Evolutionary conservation across 2,329 filamentous ascomycete species (phyloP).

Genomic region (Ilyonectria robusta): DNA sequence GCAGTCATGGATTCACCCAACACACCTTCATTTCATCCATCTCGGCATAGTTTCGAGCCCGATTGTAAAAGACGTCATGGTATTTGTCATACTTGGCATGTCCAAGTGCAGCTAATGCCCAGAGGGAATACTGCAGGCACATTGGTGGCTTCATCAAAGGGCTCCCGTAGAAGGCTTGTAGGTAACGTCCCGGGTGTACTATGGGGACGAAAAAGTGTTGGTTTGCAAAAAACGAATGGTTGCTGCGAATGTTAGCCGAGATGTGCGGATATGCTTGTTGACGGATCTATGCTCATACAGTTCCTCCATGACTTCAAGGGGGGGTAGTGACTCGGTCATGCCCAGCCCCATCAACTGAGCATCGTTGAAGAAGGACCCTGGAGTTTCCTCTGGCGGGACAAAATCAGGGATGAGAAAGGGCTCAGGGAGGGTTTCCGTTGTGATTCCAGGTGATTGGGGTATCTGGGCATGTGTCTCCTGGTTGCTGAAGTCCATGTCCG

Average conservation of each 20-base stretch:
- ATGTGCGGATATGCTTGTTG: not conserved
- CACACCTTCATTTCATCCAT: conserved; percentile 84
- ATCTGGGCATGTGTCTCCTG: conserved; percentile 20
- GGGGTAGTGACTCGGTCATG: conserved; percentile 84
- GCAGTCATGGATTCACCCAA: not conserved
- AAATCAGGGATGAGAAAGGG: conserved; percentile 36
- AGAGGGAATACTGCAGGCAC: conserved; percentile 88
- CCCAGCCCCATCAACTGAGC: conserved; percentile 79
- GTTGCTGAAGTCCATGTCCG: conserved; percentile 27
- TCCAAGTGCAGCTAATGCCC: conserved; percentile 82
- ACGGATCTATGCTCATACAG: conserved; percentile 68
- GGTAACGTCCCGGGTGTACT: conserved; percentile 82
- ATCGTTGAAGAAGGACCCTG: conserved; percentile 29
- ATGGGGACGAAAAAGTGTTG: conserved; percentile 82
- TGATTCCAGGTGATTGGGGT: not conserved
- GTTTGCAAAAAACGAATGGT: conserved; percentile 81
- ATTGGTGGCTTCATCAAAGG: conserved; percentile 85
- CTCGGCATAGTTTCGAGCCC: conserved; percentile 86
- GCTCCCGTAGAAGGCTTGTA: conserved; percentile 79
- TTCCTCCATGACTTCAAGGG: conserved; percentile 84
- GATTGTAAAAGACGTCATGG: conserved; percentile 84
- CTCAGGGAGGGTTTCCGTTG: conserved; percentile 24
- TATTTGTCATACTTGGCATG: conserved; percentile 80
- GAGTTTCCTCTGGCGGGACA: conserved; percentile 25
- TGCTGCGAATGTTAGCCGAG: conserved; percentile 60